These are phyloP conservation scores for Lepiota brunneoincarnata DNA, from an alignment of 768 basidiomycete species.

Conservation along the genomic window DNA sequence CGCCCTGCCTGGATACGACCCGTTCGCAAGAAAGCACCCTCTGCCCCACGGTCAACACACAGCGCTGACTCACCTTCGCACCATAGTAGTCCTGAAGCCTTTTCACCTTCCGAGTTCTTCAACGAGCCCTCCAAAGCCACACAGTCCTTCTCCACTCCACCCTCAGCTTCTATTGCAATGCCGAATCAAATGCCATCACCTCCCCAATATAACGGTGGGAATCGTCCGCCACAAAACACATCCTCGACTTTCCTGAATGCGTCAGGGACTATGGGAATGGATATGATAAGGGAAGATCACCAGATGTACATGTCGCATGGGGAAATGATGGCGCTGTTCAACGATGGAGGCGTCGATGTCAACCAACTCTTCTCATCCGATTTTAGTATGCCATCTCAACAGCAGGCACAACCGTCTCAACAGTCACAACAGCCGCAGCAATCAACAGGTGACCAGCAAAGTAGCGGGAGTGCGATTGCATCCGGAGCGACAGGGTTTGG, in stretches of 20 bases:
- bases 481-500: conserved; percentile 18
- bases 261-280: conserved; percentile 35
- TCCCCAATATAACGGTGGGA: conserved; percentile 11
- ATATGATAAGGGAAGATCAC: conserved; percentile 45
- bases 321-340: conserved; percentile 63
- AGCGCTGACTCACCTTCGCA: conserved; percentile 45
- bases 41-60: conserved; percentile 39
- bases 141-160: conserved; percentile 20
- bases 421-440: conserved; percentile 17
- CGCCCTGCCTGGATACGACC: conserved; percentile 90
- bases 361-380: conserved; percentile 27
- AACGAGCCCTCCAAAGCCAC: conserved; percentile 38
- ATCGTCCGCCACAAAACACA: conserved; percentile 16
- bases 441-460: conserved; percentile 10
- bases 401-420: conserved; percentile 7
- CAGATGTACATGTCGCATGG: conserved; percentile 54
- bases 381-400: conserved; percentile 20
- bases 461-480: conserved; percentile 12
- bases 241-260: conserved; percentile 34
- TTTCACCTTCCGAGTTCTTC: conserved; percentile 64
- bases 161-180: conserved; percentile 15
- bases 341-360: conserved; percentile 43
- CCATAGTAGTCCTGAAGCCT: conserved; percentile 62
- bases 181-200: conserved; percentile 12
- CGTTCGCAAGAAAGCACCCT: conserved; percentile 72